Conservation (phyloP, 2,329 filamentous ascomycete species). For the Fusarium circinatum region DNA sequence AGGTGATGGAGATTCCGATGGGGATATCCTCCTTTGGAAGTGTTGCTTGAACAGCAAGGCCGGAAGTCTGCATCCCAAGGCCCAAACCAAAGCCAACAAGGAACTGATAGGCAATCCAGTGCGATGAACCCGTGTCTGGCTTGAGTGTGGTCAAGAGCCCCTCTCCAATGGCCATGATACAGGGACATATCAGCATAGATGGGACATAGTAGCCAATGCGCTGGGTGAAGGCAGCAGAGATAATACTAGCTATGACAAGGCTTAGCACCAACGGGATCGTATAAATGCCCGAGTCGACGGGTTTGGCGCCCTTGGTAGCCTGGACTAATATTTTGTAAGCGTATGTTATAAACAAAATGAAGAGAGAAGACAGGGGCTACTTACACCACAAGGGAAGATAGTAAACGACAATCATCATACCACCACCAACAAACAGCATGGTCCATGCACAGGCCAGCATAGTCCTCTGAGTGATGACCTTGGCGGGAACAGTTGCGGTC, state of each 20-base stretch:
- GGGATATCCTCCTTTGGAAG: slow-evolving; percentile 63
- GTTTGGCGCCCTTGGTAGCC: slow-evolving; percentile 62
- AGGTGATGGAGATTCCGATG: slow-evolving; percentile 64
- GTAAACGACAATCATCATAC: slow-evolving; percentile 66
- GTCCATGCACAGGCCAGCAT: slow-evolving; percentile 60
- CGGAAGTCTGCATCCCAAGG: slow-evolving; percentile 66
- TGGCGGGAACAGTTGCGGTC: slow-evolving; percentile 65
- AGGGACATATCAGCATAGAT: slow-evolving; percentile 63
- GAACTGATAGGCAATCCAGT: slow-evolving; percentile 71
- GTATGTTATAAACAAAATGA: neutral
- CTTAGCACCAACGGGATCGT: slow-evolving; percentile 67
- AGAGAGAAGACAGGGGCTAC: slow-evolving; percentile 33
- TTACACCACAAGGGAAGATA: slow-evolving; percentile 66
- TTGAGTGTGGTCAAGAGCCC: slow-evolving; percentile 68
- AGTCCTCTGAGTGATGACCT: slow-evolving; percentile 65
- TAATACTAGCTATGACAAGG: slow-evolving; percentile 62
- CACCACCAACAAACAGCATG: slow-evolving; percentile 59
- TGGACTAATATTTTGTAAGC: slow-evolving; percentile 57
- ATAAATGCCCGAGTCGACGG: slow-evolving; percentile 66
- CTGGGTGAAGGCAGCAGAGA: slow-evolving; percentile 60
- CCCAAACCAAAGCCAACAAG: slow-evolving; percentile 69
- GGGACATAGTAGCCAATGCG: slow-evolving; percentile 70
- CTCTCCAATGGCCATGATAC: slow-evolving; percentile 61
- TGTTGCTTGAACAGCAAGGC: slow-evolving; percentile 66
- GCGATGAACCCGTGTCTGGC: slow-evolving; percentile 55